Conservation (phyloP, 306 rosid species). For the Vigna radiata region DNA sequence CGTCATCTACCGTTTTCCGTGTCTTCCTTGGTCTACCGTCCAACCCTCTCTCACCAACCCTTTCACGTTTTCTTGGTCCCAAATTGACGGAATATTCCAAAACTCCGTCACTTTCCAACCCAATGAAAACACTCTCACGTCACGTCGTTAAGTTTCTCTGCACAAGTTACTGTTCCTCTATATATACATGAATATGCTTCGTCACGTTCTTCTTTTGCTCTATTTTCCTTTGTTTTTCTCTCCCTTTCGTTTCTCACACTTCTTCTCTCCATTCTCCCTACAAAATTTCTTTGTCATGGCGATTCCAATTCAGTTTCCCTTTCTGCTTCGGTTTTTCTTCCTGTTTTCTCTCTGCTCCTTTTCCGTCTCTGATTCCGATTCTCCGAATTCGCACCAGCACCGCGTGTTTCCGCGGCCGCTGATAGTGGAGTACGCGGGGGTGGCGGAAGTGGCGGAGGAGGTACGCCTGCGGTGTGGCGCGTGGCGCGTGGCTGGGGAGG, state of each 20-base stretch:
- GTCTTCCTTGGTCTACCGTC: constrained; percentile 16
- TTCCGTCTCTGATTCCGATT: constrained; percentile 44
- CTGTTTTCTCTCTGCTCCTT: constrained; percentile 50
- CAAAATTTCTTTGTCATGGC: not conserved
- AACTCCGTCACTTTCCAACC: constrained; percentile 13
- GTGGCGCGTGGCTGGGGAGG: constrained; percentile 88
- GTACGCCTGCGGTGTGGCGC: constrained; percentile 56
- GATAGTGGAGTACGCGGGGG: constrained; percentile 55
- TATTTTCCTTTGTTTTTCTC: not conserved
- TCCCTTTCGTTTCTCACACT: not conserved
- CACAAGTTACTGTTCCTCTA: constrained; percentile 21
- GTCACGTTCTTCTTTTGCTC: rapidly evolving
- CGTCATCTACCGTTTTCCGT: not conserved
- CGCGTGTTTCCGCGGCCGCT: constrained; percentile 60
- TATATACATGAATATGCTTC: too few species aligned
- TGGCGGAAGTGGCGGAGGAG: constrained; percentile 50
- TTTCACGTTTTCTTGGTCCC: not conserved
- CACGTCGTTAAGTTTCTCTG: not conserved
- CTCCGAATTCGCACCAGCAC: not conserved
- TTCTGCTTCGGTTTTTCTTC: not conserved
- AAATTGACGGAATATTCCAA: constrained; percentile 39
- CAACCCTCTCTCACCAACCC: not conserved
- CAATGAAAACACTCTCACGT: not conserved
- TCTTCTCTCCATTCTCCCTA: too few species aligned
- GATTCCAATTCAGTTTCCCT: not conserved